Evolutionary conservation across 192 early-diverging fungal species (phyloP).

Genomic region (Backusella circina): DNA sequence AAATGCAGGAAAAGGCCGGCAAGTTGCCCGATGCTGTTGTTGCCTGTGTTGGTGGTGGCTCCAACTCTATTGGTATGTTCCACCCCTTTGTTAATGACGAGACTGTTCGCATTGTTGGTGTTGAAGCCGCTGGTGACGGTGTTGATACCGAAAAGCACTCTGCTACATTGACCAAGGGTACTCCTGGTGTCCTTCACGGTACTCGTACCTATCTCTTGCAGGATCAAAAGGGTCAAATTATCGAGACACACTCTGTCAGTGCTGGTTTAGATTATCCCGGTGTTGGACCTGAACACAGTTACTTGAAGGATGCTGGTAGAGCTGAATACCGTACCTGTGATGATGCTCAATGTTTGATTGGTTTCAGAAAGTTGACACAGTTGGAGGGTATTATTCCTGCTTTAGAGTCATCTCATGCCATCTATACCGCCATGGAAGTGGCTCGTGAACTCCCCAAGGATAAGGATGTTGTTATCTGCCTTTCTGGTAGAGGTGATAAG

Average conservation of each 20-base stretch:
- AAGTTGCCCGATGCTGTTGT: slow-evolving; percentile 90
- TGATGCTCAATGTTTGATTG: slow-evolving; percentile 83
- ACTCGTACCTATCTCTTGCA: slow-evolving; percentile 94
- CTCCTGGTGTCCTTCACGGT: slow-evolving; percentile 92
- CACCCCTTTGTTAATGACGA: slow-evolving; percentile 88
- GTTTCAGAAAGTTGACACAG: slow-evolving; percentile 69
- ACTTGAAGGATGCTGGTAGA: slow-evolving; percentile 81
- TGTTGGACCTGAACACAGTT: slow-evolving; percentile 96
- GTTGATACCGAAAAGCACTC: slow-evolving; percentile 85
- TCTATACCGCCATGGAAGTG: slow-evolving; percentile 76
- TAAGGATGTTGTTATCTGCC: slow-evolving; percentile 83
- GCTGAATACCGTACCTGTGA: slow-evolving; percentile 66
- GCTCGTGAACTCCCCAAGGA: slow-evolving; percentile 72
- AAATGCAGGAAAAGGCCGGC: slow-evolving; percentile 78
- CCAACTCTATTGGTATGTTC: slow-evolving; percentile 98
- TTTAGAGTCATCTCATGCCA: slow-evolving; percentile 92
- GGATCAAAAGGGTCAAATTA: slow-evolving; percentile 95
- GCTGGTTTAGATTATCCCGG: slow-evolving; percentile 98
- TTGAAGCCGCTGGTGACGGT: slow-evolving; percentile 94
- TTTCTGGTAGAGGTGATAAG: slow-evolving; percentile 96
- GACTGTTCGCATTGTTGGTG: slow-evolving; percentile 84
- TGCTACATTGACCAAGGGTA: slow-evolving; percentile 82
- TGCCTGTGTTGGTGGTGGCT: slow-evolving; percentile 97
- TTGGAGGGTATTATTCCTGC: slow-evolving; percentile 93
- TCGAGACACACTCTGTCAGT: slow-evolving; percentile 90